A percentile compares a stretch with the other conserved stretches of the same genome.
These are phyloP conservation scores for Cystobasidium sp. DNA, from an alignment of 1,284 basidiomycete genomes.

Conservation along the genomic window DNA sequence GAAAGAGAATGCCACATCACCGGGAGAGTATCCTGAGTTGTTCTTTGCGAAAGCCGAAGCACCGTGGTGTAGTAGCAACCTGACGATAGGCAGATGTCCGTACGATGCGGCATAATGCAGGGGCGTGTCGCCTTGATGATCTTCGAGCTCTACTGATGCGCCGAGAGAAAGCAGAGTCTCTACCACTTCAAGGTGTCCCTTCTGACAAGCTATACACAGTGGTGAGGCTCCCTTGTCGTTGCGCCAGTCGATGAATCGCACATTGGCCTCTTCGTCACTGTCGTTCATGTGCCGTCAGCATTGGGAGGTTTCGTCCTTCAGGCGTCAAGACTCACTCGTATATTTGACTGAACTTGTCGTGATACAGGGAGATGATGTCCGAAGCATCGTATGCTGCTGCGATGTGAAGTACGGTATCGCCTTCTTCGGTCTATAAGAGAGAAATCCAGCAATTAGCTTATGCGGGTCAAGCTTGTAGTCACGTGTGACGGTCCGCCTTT, in stretches of 20 bases:
- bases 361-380: conserved; percentile 34
- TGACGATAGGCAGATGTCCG: conserved; percentile 24
- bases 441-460: neutral
- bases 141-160: conserved; percentile 17
- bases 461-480: neutral
- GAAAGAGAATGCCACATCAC: conserved; percentile 25
- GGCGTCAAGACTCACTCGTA: conserved; percentile 23
- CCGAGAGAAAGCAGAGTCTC: conserved; percentile 16
- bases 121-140: conserved; percentile 34
- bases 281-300: too few relatives aligned
- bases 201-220: conserved; percentile 30
- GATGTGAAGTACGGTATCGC: conserved; percentile 35
- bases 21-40: conserved; percentile 26
- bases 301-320: neutral
- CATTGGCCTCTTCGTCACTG: conserved; percentile 34
- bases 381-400: conserved; percentile 24
- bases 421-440: conserved; percentile 9
- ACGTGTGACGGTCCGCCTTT: neutral
- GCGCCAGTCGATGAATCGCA: conserved; percentile 35
- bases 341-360: neutral
- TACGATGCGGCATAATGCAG: conserved; percentile 34
- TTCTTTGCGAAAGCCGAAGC: conserved; percentile 37
- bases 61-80: conserved; percentile 17
- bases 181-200: conserved; percentile 15
- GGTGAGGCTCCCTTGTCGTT: conserved; percentile 25